phyloP scores from a whole-genome alignment of 768 basidiomycete genomes.

The Pulveroboletus sp. region DNA sequence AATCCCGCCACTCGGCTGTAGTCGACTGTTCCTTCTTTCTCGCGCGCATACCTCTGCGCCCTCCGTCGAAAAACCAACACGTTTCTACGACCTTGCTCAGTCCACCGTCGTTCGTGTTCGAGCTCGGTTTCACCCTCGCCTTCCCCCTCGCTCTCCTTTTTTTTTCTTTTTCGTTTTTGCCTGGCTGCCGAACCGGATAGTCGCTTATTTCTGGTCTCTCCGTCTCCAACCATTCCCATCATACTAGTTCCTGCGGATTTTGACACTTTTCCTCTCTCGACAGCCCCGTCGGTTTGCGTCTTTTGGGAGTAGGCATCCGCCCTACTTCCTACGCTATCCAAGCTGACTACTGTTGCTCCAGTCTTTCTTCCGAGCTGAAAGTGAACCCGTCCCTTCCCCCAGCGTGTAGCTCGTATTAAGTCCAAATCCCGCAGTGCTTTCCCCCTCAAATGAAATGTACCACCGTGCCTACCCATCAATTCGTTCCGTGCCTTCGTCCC shows the following conservation, averaged over 20 bases:
- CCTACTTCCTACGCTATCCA: background rate
- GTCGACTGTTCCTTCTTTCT: conserved; percentile 7
- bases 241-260: background rate
- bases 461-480: conserved; percentile 54
- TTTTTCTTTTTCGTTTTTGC: conserved; percentile 1
- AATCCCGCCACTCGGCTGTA: conserved; percentile 1
- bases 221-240: conserved; percentile 2
- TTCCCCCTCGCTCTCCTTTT: background rate
- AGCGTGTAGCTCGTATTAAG: conserved; percentile 12
- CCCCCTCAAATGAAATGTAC: conserved; percentile 50
- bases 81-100: conserved; percentile 1
- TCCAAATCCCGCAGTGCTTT: conserved; percentile 24
- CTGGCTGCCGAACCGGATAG: background rate
- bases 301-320: conserved; percentile 1
- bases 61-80: conserved; percentile 7
- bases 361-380: conserved; percentile 11
- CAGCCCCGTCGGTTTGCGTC: conserved; percentile 10
- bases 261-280: conserved; percentile 2
- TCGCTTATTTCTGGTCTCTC: background rate
- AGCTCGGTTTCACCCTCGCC: background rate
- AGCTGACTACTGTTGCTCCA: background rate
- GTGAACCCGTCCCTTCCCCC: conserved; percentile 14
- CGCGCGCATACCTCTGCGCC: conserved; percentile 5
- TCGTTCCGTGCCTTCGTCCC: conserved; percentile 49
- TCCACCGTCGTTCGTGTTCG: background rate